These are phyloP conservation scores for Anisodus acutangulus DNA, from an alignment of 257 asterid genomes.

Conservation along the genomic window DNA sequence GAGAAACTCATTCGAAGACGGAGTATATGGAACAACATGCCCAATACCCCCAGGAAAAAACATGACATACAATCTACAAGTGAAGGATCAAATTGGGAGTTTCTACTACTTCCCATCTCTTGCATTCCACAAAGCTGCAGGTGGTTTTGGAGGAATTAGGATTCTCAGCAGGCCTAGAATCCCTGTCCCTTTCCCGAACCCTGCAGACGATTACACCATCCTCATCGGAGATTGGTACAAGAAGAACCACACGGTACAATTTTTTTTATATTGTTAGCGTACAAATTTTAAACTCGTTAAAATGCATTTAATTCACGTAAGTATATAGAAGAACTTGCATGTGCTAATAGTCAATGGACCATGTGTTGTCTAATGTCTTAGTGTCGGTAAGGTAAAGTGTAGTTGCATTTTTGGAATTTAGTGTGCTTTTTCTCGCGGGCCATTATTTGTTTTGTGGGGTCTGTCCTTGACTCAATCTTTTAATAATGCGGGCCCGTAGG, in stretches of 20 bases:
- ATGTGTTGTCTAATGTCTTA: not conserved
- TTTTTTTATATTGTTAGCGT: accelerated
- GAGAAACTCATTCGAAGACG: conserved; percentile 87
- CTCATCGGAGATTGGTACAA: conserved; percentile 90
- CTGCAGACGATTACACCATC: conserved; percentile 67
- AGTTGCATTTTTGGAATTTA: conserved; percentile 33
- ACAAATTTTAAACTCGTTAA: not conserved
- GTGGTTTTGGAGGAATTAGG: conserved; percentile 84
- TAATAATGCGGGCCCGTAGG: not conserved
- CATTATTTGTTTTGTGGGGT: conserved; percentile 37
- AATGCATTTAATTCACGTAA: not conserved
- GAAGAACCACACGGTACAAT: conserved; percentile 76
- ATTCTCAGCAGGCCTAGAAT: conserved; percentile 83
- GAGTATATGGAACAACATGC: conserved; percentile 90
- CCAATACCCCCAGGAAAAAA: conserved; percentile 92
- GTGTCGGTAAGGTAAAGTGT: conserved; percentile 26
- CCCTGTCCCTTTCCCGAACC: conserved; percentile 81
- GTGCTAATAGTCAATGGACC: not conserved
- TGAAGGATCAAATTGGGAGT: conserved; percentile 97
- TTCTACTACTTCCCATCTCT: conserved; percentile 87
- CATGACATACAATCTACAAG: conserved; percentile 85
- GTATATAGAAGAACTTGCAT: not conserved
- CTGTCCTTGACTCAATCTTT: not conserved
- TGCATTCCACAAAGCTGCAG: conserved; percentile 93
- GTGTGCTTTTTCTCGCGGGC: conserved; percentile 30